Conservation (phyloP, 1,284 basidiomycete species). For the Rhodotorula sp. region DNA sequence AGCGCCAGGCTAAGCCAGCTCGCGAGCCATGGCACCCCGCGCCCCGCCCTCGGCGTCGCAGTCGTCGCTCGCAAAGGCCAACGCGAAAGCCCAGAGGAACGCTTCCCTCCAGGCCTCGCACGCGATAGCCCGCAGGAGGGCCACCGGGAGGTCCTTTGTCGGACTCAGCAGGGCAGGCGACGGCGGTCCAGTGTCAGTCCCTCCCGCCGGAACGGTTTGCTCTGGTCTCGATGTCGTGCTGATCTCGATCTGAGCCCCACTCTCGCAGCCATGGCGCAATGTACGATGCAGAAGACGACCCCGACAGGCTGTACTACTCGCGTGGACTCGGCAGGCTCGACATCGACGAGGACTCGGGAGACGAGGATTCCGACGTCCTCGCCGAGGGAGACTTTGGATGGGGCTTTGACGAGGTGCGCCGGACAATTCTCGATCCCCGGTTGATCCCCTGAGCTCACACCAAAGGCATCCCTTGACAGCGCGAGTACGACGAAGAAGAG, state of each 20-base stretch:
- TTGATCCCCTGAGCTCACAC: no score
- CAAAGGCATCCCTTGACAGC: background rate
- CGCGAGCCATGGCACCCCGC: constrained; percentile 16
- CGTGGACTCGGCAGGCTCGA: constrained; percentile 66
- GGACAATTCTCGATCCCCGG: no score
- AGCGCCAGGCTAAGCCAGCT: background rate
- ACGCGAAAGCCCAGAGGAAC: constrained; percentile 32
- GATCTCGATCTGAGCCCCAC: background rate
- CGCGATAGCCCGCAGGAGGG: constrained; percentile 19
- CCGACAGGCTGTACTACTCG: constrained; percentile 55
- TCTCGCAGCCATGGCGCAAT: constrained; percentile 23
- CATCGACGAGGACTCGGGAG: constrained; percentile 71
- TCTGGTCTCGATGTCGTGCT: background rate
- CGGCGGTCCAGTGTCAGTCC: constrained; percentile 27
- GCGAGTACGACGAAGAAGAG: constrained; percentile 8
- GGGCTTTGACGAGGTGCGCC: constrained; percentile 27
- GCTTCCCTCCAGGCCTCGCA: constrained; percentile 29
- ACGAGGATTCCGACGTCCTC: constrained; percentile 48
- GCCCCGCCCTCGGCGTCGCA: constrained; percentile 36
- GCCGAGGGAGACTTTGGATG: constrained; percentile 28
- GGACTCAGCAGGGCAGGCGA: constrained; percentile 30
- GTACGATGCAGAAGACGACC: constrained; percentile 43
- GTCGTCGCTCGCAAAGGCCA: constrained; percentile 30
- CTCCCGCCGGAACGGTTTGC: fast-evolving
- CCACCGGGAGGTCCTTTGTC: constrained; percentile 23